Evolutionary conservation across 352 stramenopile species (phyloP).

Genomic region (Blastocystis hominis): DNA sequence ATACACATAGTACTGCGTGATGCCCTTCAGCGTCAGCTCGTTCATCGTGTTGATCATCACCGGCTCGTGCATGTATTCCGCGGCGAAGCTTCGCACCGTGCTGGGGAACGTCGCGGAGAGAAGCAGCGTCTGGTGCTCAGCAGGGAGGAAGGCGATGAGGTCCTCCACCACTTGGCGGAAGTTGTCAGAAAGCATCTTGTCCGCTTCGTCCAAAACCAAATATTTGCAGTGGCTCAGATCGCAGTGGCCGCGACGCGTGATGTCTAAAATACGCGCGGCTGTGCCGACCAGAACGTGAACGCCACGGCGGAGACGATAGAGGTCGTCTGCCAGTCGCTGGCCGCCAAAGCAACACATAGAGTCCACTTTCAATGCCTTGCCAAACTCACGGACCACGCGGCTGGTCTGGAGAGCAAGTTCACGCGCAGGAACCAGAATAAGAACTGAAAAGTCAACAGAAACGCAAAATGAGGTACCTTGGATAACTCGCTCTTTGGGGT

Average conservation of each 20-base stretch:
- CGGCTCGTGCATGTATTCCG: slow-evolving; percentile 90
- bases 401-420: slow-evolving; percentile 97
- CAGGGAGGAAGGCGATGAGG: slow-evolving; percentile 82
- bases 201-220: slow-evolving; percentile 97
- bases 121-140: slow-evolving; percentile 92
- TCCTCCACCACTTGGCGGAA: slow-evolving; percentile 94
- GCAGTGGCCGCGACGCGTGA: slow-evolving; percentile 91
- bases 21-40: slow-evolving; percentile 92
- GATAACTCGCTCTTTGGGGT: slow-evolving; percentile 86
- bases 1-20: slow-evolving; percentile 98
- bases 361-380: slow-evolving; percentile 87
- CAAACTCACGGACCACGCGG: slow-evolving; percentile 89
- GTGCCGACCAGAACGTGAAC: slow-evolving; percentile 97
- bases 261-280: slow-evolving; percentile 90
- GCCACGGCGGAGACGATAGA: slow-evolving; percentile 97
- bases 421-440: slow-evolving; percentile 94
- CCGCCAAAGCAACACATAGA: slow-evolving; percentile 96
- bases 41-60: slow-evolving; percentile 99
- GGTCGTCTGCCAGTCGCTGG: slow-evolving; percentile 96
- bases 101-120: slow-evolving; percentile 99
- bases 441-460: slow-evolving; percentile 65
- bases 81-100: slow-evolving; percentile 95
- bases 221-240: slow-evolving; percentile 89
- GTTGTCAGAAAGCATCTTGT: slow-evolving; percentile 95
- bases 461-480: slow-evolving; percentile 65